Evolutionary conservation across 2,329 filamentous ascomycete genomes (phyloP).

Genomic region (Colletotrichum sp.): DNA sequence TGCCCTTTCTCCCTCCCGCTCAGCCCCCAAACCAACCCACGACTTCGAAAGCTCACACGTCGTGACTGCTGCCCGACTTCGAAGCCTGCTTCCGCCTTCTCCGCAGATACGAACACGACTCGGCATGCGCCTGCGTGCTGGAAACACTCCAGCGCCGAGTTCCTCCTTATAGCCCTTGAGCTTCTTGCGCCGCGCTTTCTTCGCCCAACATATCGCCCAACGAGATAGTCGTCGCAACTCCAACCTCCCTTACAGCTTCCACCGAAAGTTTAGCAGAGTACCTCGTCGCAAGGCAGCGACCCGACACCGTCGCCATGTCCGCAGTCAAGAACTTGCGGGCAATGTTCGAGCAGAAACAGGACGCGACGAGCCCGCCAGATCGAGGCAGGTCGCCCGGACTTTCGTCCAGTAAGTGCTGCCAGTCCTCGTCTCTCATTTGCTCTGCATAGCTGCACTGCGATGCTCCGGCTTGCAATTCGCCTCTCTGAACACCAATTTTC

Average conservation of each 20-base stretch:
- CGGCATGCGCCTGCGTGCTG: slow-evolving; percentile 10
- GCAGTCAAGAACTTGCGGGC: slow-evolving; percentile 77
- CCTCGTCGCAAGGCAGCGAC: not conserved
- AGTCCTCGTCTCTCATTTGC: not conserved
- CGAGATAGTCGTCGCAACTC: not conserved
- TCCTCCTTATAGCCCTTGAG: not conserved
- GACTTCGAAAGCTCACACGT: not conserved
- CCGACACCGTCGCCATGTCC: slow-evolving; percentile 56
- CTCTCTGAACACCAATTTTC: not conserved
- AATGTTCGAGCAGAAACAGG: slow-evolving; percentile 78
- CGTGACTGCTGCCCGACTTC: not conserved
- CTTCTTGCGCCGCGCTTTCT: not conserved
- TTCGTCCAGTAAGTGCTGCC: slow-evolving; percentile 40
- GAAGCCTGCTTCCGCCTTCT: not conserved
- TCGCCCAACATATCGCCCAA: not conserved
- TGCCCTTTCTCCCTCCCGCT: not conserved
- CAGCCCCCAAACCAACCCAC: not conserved
- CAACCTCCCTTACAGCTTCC: not conserved
- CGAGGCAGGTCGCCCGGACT: slow-evolving; percentile 71
- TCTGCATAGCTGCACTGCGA: not conserved
- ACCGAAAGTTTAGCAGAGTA: not conserved
- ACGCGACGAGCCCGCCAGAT: slow-evolving; percentile 67
- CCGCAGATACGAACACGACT: not conserved
- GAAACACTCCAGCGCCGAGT: not conserved
- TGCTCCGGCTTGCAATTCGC: not conserved